phyloP scores from a whole-genome alignment of 805 yeast species.

The Tetrapisispora iriomotensis region DNA sequence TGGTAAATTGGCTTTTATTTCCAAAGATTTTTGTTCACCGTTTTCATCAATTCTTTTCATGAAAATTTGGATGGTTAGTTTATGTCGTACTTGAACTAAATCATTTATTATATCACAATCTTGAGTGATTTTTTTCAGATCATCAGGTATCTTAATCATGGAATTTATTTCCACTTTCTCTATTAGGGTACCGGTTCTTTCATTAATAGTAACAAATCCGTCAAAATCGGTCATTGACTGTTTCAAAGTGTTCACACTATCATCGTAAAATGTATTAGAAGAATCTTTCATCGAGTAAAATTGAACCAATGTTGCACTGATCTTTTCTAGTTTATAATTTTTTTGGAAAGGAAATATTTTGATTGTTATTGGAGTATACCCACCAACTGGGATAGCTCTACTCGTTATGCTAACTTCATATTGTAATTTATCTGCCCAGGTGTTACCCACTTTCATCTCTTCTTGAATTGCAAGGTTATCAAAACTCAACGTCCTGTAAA shows the following conservation, averaged over 20 bases:
- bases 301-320: conserved; percentile 59
- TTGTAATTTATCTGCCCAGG: conserved; percentile 84
- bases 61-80: conserved; percentile 61
- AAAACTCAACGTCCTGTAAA: conserved; percentile 71
- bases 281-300: conserved; percentile 49
- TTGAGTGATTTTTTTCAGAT: conserved; percentile 65
- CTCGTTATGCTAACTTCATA: conserved; percentile 79
- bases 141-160: conserved; percentile 53
- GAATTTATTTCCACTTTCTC: conserved; percentile 60
- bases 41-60: conserved; percentile 30
- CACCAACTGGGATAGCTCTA: conserved; percentile 80
- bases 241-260: conserved; percentile 53
- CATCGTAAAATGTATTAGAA: conserved; percentile 44
- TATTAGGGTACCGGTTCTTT: conserved; percentile 21
- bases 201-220: conserved; percentile 30
- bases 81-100: conserved; percentile 67
- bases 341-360: conserved; percentile 69
- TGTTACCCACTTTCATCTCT: conserved; percentile 81
- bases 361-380: conserved; percentile 57
- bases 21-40: conserved; percentile 59
- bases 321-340: conserved; percentile 60
- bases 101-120: conserved; percentile 65
- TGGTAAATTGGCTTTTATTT: conserved; percentile 79
- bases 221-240: conserved; percentile 36
- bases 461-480: conserved; percentile 57